Conservation (phyloP, 352 stramenopile genomes). For the Bremia lactucae region DNA sequence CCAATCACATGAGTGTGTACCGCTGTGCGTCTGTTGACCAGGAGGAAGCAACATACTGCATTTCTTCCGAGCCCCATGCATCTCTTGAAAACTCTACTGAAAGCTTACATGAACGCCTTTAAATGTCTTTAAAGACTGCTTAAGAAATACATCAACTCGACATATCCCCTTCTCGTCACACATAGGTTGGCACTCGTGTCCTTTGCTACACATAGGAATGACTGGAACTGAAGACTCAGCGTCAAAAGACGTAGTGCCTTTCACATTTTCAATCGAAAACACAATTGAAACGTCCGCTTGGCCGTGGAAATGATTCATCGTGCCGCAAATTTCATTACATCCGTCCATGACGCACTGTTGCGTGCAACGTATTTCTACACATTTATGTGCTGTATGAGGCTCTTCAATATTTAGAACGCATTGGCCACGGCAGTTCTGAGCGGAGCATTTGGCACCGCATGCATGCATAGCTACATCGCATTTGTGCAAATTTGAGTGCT, state of each 20-base stretch:
- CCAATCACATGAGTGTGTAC: slow-evolving; percentile 19
- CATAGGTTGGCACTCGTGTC: slow-evolving; percentile 16
- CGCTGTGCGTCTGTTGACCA: slow-evolving; percentile 10
- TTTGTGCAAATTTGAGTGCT: slow-evolving; percentile 20
- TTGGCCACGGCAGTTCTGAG: slow-evolving; percentile 19
- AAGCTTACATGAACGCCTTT: slow-evolving; percentile 40
- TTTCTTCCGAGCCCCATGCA: slow-evolving; percentile 26
- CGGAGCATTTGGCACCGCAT: slow-evolving; percentile 22
- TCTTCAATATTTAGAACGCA: slow-evolving; percentile 24
- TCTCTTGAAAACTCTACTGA: slow-evolving; percentile 46
- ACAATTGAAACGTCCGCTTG: slow-evolving; percentile 3
- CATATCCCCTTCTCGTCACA: slow-evolving; percentile 32
- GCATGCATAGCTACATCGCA: slow-evolving; percentile 28
- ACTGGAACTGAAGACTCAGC: too few relatives aligned
- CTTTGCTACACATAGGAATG: slow-evolving; percentile 22
- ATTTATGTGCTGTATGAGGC: slow-evolving; percentile 27
- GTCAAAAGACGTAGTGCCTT: too few relatives aligned
- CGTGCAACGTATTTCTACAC: slow-evolving; percentile 20
- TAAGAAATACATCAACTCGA: slow-evolving; percentile 52
- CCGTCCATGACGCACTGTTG: slow-evolving; percentile 21
- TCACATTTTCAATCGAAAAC: slow-evolving; percentile 22
- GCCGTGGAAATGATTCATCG: slow-evolving; percentile 33
- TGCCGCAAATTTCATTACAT: slow-evolving; percentile 24
- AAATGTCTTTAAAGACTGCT: slow-evolving; percentile 64
- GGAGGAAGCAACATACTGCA: slow-evolving; percentile 17